Base-by-base conservation (phyloP, 169 alveolate species). In the Ichthyophthirius multifiliis region DNA sequence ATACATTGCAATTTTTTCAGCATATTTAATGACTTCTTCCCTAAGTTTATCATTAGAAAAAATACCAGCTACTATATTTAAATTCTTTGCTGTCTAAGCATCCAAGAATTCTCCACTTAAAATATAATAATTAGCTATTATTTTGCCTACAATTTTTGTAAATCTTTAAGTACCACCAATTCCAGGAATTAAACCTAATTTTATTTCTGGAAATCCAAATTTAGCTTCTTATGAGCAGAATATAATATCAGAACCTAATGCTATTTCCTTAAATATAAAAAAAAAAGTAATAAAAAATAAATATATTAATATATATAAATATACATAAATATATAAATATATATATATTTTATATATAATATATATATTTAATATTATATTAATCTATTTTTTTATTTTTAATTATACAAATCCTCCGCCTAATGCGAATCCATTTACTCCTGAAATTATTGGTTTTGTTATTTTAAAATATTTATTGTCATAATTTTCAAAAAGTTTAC, bases 141-240 rank as follows among this genome's bases (percentile, higher is more conserved):
- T 81, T 74, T 85, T 85, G 0, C 95, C 94, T 13, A 87, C 90
- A 20, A 75, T 43, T 74, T 85, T 86, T 41, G 93, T 64, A 12
- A 93, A 80, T 76, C 94, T 87, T 74, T 86, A 78, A 35, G 95
- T 90, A 4, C 95, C 95, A 0, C 95, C 96, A 5, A 88, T 82
- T 48, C 96, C 96, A 35, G 96, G 96, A 41, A 89, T 83, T 16
- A 92, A 37, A 16, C 96, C 96, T 13, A 92, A 46, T 43, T 86
- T 89, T 13, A 86, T 89, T 63, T 93, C 96, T 23, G 96, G 96
- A 27, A 86, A 81, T 0, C 94, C 96, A 62, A 93, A 84, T 73
- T 83, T 74, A 4, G 95, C 91, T 47, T 86, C 90, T n/a, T 90
- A 92, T 43, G 91, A 75, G 32, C 93, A 87, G 23, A 90, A 65